A percentile compares a stretch with the other conserved stretches of the same genome.
phyloP scores from a whole-genome alignment of 208 protist genomes.

The Blechomonas ayalai region DNA sequence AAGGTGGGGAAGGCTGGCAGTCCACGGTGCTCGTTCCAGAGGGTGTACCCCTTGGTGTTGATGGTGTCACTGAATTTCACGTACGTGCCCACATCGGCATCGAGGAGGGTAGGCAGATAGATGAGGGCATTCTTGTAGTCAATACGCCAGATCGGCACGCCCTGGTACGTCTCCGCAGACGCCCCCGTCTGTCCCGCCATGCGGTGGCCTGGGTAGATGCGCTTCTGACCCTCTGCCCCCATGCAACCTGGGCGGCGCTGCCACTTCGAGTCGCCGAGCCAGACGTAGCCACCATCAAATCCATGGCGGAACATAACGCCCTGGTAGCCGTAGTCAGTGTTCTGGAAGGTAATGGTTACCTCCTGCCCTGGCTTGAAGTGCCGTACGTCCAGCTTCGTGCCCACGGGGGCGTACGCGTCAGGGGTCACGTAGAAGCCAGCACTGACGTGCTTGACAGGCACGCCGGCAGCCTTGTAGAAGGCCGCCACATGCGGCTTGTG shows the following conservation, averaged over 20 bases:
- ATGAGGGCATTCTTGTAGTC: conserved; percentile 93
- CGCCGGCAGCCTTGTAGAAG: conserved; percentile 85
- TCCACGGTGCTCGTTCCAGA: conserved; percentile 89
- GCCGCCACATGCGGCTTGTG: conserved; percentile 87
- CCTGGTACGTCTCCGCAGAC: conserved; percentile 78
- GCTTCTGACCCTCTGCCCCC: conserved; percentile 85
- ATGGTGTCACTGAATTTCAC: conserved; percentile 89
- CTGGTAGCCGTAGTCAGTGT: conserved; percentile 90
- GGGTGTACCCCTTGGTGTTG: conserved; percentile 88
- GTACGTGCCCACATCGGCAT: conserved; percentile 86
- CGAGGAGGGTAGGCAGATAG: conserved; percentile 82
- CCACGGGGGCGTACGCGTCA: conserved; percentile 88
- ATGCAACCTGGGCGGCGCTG: conserved; percentile 88
- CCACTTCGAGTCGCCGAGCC: conserved; percentile 91
- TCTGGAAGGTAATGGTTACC: conserved; percentile 87
- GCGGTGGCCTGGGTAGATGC: conserved; percentile 86
- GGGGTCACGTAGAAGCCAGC: conserved; percentile 80
- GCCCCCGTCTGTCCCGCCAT: conserved; percentile 91
- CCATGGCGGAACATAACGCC: conserved; percentile 92
- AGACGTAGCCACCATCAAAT: conserved; percentile 89
- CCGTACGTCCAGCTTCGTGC: conserved; percentile 89
- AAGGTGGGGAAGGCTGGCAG: conserved; percentile 90
- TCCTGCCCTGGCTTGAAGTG: conserved; percentile 93
- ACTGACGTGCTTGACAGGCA: conserved; percentile 88
- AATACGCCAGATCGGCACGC: conserved; percentile 87